Evolutionary conservation across 192 early-diverging fungal species (phyloP).

Genomic region (Coemansia sp.): DNA sequence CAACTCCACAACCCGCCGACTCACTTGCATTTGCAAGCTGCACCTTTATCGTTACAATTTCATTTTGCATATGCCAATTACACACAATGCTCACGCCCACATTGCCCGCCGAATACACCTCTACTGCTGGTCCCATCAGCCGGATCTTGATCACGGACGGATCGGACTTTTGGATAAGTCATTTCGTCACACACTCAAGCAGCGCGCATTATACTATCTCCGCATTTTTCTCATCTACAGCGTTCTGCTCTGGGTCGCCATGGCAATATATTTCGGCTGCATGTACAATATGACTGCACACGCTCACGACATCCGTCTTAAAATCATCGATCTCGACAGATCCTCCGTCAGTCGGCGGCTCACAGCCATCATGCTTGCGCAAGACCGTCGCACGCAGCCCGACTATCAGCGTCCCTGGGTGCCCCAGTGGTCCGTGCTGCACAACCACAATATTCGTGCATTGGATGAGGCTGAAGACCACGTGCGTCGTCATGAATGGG

Average conservation of each 20-base stretch:
- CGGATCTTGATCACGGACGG: slow-evolving; percentile 10
- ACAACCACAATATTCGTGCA: neutral
- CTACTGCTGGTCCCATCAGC: slow-evolving; percentile 1
- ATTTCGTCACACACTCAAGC: neutral
- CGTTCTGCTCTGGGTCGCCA: slow-evolving; percentile 1
- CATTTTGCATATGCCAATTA: no score
- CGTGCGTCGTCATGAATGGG: slow-evolving; percentile 17
- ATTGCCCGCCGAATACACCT: neutral
- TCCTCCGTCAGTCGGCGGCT: neutral
- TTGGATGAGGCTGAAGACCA: neutral
- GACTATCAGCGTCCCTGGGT: slow-evolving; percentile 2
- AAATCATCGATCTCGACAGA: slow-evolving; percentile 12
- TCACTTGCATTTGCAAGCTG: no score
- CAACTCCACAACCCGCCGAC: no score
- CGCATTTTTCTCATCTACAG: slow-evolving; percentile 14
- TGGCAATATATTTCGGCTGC: slow-evolving; percentile 4
- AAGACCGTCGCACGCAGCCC: neutral
- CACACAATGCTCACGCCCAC: no score
- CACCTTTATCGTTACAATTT: no score
- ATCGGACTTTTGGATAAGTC: neutral
- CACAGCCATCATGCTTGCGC: neutral
- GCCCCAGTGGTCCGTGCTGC: neutral
- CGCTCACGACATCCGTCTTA: neutral
- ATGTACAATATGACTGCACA: neutral
- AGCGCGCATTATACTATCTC: slow-evolving; percentile 2